Base-by-base conservation (phyloP, 2,329 filamentous ascomycete species). In the Ustulina deusta region DNA sequence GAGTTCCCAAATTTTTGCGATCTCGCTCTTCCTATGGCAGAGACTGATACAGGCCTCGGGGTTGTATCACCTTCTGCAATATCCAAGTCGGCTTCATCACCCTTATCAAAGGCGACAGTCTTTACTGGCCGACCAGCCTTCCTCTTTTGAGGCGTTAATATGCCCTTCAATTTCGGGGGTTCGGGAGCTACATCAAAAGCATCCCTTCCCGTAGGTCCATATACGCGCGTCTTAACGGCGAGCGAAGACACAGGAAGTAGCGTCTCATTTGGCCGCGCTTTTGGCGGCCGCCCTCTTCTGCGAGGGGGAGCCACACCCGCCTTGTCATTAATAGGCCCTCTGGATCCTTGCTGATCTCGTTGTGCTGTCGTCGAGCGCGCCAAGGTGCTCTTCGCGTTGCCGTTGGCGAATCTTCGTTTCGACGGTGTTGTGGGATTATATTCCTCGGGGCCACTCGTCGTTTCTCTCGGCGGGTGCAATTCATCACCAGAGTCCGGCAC, bases 51-150 rank as follows among this genome's bases (percentile, higher is more conserved):
- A 6, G 78, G 66, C 32, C 80, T 81, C 15, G 79, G 80, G 2
- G 84, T 82, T 36, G 87, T 73, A 64, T 89, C 86, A 40, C 85
- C 84, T 62, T 88, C 87, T 56, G 82, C 84, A 0, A 87, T 76
- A 52, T 87, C 85, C 11, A 80, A 80, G 48, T 74, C 71, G 29
- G 76, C 69, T 10, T 70, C 71, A 40, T 74, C 70, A 13, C 63
- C 69, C 29, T 70, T 65, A 17, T 83, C 80, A 72, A 90, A 90
- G 0, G 82, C 84, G 15, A 90, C 88, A 69, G 78, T 89, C 76
- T 90, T 90, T 15, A 78, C 81, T 58, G 79, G 70, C 73, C 81
- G 77, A 44, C 75, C 77, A 9, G 66, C 69, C 49, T 74, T 78
- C 66, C 81, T 83, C 75, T 84, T 87, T 20, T 80, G 81, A 3